A percentile compares a stretch with the other conserved stretches of the same genome.
phyloP scores from a whole-genome alignment of 441 rosid species.

The Pelargonium fulgidum region DNA sequence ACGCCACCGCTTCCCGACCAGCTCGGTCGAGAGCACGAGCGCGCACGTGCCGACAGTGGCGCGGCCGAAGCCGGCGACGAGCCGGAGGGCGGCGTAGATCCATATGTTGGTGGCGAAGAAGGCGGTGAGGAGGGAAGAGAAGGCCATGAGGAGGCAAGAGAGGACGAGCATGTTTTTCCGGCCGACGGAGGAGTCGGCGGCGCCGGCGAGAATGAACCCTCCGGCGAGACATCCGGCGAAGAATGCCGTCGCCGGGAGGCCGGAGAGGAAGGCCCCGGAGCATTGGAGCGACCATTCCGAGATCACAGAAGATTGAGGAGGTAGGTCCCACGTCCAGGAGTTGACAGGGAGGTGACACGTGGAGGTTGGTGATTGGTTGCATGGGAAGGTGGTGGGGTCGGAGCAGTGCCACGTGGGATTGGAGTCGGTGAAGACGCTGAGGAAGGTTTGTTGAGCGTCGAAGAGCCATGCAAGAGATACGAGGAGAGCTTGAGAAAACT shows the following conservation, averaged over 20 bases:
- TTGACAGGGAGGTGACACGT: neutral
- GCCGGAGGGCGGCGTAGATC: conserved; percentile 14
- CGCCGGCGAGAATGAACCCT: conserved; percentile 1
- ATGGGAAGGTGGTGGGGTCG: neutral
- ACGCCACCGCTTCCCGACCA: conserved; percentile 19
- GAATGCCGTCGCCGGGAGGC: conserved; percentile 13
- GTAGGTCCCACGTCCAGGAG: conserved; percentile 32
- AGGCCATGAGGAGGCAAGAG: neutral
- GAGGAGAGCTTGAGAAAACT: conserved; percentile 13
- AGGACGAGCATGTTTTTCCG: neutral
- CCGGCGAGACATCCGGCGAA: conserved; percentile 15
- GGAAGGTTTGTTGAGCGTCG: conserved; percentile 15
- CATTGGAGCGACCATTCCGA: conserved; percentile 27
- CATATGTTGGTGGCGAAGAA: conserved; percentile 4
- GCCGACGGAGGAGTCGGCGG: conserved; percentile 9
- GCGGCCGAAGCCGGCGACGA: conserved; percentile 10
- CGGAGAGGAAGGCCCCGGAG: conserved; percentile 8
- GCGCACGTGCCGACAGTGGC: conserved; percentile 5
- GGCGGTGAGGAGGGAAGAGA: neutral
- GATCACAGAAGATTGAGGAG: conserved; percentile 14
- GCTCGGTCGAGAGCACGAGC: conserved; percentile 16
- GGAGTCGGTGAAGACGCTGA: conserved; percentile 16
- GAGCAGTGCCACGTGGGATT: conserved; percentile 19
- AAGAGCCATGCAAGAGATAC: conserved; percentile 13
- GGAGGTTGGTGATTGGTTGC: conserved; percentile 13